Evolutionary conservation across 169 alveolate genomes (phyloP).

Genomic region (Eimeria sp.): DNA sequence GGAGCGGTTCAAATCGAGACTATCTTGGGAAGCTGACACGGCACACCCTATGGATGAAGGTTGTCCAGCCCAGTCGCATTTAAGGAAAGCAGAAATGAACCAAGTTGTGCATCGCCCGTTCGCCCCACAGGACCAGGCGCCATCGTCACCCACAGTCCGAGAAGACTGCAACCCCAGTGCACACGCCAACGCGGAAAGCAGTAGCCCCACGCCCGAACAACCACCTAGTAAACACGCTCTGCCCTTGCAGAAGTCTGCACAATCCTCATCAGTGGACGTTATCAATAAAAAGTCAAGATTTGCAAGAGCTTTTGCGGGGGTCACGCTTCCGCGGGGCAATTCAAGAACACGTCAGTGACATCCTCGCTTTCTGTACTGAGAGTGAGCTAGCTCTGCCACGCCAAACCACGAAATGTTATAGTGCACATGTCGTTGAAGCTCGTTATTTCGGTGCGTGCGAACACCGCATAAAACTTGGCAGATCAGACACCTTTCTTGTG

Average conservation of each 20-base stretch:
- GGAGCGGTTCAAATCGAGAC: constrained; percentile 54
- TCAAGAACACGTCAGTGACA: constrained; percentile 39
- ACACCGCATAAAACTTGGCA: neutral
- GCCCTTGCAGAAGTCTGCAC: neutral
- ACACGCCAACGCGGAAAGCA: neutral
- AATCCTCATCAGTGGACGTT: neutral
- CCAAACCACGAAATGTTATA: neutral
- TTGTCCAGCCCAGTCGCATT: constrained; percentile 8
- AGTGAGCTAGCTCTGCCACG: neutral
- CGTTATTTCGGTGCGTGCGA: neutral
- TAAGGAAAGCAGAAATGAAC: neutral
- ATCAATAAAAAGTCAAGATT: constrained; percentile 1
- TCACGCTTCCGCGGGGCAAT: constrained; percentile 29
- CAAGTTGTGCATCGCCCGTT: neutral
- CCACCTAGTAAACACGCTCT: constrained; percentile 43
- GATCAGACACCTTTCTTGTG: neutral
- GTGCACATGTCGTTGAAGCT: neutral
- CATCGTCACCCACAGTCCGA: neutral
- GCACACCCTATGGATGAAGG: constrained; percentile 68
- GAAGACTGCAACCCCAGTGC: neutral
- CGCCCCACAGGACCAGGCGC: constrained; percentile 4
- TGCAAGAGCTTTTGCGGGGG: constrained; percentile 18
- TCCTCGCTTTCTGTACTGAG: neutral
- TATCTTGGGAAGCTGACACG: constrained; percentile 74
- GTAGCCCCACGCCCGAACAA: constrained; percentile 30